Conservation (phyloP, 768 basidiomycete genomes). For the Kwoniella heveanensis region DNA sequence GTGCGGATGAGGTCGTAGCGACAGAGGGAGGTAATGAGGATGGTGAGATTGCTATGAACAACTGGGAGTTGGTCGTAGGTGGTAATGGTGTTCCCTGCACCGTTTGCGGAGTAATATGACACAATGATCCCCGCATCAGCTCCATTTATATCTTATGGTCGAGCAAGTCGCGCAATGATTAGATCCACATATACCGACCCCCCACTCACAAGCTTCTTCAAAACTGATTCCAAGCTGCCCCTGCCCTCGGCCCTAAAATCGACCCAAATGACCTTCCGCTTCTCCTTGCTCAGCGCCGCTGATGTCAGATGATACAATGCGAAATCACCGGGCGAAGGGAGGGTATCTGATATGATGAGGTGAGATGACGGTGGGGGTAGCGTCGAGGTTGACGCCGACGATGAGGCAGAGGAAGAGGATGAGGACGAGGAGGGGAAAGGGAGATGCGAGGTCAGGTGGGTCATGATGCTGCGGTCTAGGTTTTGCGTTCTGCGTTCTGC, state of each 20-base stretch:
- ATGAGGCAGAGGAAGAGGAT: slow-evolving; percentile 4
- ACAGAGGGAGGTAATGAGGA: slow-evolving; percentile 22
- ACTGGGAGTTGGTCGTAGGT: not conserved
- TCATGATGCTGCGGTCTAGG: slow-evolving; percentile 26
- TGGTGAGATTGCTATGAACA: slow-evolving; percentile 40
- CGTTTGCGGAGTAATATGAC: too few species aligned
- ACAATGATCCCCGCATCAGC: too few species aligned
- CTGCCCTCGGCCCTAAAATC: slow-evolving; percentile 47
- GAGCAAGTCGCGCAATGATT: too few species aligned
- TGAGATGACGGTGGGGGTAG: slow-evolving; percentile 44
- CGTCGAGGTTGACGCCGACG: not conserved
- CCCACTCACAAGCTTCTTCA: slow-evolving; percentile 51
- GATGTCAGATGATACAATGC: slow-evolving; percentile 44
- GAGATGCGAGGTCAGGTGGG: slow-evolving; percentile 39
- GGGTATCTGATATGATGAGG: slow-evolving; percentile 49
- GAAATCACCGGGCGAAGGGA: slow-evolving; percentile 41
- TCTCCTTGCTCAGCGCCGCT: slow-evolving; percentile 27
- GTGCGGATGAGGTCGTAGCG: too few species aligned
- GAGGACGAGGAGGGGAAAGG: slow-evolving; percentile 28
- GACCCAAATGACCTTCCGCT: slow-evolving; percentile 36
- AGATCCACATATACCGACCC: too few species aligned
- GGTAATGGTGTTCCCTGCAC: slow-evolving; percentile 36
- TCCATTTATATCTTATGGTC: too few species aligned
- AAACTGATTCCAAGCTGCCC: slow-evolving; percentile 42
- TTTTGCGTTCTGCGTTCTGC: too few species aligned